These are phyloP conservation scores for Rhamnella rubrinervis DNA, from an alignment of 331 rosid genomes.

Conservation along the genomic window DNA sequence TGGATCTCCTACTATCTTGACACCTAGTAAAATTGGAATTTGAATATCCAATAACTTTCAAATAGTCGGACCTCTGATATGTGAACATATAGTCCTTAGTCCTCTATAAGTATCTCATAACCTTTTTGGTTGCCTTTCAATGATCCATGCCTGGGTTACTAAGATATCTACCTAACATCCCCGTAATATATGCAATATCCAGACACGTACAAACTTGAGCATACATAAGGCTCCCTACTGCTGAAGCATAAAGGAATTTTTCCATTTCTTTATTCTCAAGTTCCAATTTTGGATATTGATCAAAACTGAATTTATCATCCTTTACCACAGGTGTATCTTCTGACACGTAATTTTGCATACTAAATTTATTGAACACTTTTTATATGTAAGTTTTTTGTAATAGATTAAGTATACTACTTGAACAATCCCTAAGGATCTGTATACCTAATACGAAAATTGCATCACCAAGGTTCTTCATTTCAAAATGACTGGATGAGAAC, in stretches of 20 bases:
- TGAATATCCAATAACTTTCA: too few species aligned
- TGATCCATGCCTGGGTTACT: background rate
- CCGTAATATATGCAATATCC: background rate
- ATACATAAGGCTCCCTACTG: background rate
- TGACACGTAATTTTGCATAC: background rate
- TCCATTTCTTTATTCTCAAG: background rate
- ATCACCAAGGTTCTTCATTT: background rate
- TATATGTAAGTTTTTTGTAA: too few species aligned
- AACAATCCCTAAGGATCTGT: too few species aligned
- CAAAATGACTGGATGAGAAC: too few species aligned
- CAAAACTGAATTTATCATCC: background rate
- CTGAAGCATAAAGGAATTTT: background rate
- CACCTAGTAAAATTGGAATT: too few species aligned
- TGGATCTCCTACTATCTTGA: too few species aligned
- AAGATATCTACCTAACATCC: background rate
- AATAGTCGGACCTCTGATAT: too few species aligned
- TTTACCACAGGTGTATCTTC: background rate
- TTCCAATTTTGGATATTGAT: background rate
- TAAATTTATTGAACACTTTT: too few species aligned
- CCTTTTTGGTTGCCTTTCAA: background rate
- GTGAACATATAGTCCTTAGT: background rate
- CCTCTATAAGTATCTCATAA: background rate
- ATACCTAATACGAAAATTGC: too few species aligned
- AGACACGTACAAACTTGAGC: background rate
- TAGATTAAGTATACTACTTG: too few species aligned